phyloP scores from a whole-genome alignment of 164 flowering plant species.

The Echeveria elegans region DNA sequence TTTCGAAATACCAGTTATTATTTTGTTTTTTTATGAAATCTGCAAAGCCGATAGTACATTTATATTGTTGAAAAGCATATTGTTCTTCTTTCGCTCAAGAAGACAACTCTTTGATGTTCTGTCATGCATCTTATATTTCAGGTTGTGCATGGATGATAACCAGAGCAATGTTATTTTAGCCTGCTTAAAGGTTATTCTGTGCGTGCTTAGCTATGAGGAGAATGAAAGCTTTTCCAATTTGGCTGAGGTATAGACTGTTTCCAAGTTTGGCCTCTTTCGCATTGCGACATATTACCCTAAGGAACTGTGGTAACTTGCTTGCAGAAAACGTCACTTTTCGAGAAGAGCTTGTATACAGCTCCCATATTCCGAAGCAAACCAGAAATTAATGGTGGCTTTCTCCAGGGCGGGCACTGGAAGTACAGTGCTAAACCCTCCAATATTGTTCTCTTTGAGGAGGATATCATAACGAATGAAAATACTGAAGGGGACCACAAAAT shows the following conservation, averaged over 20 bases:
- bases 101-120: background rate
- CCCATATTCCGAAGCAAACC: slow-evolving; percentile 86
- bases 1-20: background rate
- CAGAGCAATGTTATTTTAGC: slow-evolving; percentile 73
- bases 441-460: slow-evolving; percentile 36
- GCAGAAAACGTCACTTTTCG: slow-evolving; percentile 37
- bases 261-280: slow-evolving; percentile 4
- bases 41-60: background rate
- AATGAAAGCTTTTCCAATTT: slow-evolving; percentile 54
- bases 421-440: slow-evolving; percentile 81
- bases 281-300: background rate
- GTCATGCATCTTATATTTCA: slow-evolving; percentile 12
- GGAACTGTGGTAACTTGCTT: slow-evolving; percentile 11
- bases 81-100: background rate
- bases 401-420: slow-evolving; percentile 94
- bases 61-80: background rate
- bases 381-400: slow-evolving; percentile 62
- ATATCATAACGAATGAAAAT: slow-evolving; percentile 19
- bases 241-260: slow-evolving; percentile 42
- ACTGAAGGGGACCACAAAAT: slow-evolving; percentile 59
- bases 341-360: slow-evolving; percentile 49
- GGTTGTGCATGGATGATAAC: slow-evolving; percentile 86
- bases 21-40: background rate
- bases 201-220: slow-evolving; percentile 49
- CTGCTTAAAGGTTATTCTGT: slow-evolving; percentile 59